phyloP scores from a whole-genome alignment of 208 protist species.

The Tritrichomonas foetus region DNA sequence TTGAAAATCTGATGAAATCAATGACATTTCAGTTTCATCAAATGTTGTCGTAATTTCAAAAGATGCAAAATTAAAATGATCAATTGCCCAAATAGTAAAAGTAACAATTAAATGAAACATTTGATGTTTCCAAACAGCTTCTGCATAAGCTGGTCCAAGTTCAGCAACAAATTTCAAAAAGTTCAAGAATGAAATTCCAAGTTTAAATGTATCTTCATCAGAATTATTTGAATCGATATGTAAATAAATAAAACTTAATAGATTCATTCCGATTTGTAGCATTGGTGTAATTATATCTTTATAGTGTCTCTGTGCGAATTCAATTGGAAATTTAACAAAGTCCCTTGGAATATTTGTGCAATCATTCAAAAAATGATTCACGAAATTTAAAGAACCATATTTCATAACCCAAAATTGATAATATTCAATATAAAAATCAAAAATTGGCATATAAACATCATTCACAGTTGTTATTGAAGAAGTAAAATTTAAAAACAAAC shows the following conservation, averaged over 20 bases:
- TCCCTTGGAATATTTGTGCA: not conserved
- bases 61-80: not conserved
- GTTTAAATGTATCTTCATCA: not conserved
- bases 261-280: not conserved
- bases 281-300: not conserved
- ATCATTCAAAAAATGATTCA: not conserved
- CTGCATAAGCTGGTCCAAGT: not conserved
- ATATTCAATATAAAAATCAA: not conserved
- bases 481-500: not conserved
- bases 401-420: not conserved
- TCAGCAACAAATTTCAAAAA: not conserved
- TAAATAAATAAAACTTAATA: slow-evolving; percentile 38
- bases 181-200: not conserved
- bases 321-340: not conserved
- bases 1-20: not conserved
- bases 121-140: not conserved
- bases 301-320: not conserved
- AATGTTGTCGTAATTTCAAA: not conserved
- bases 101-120: slow-evolving; percentile 10
- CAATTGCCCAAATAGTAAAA: slow-evolving; percentile 9
- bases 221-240: not conserved
- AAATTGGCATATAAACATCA: slow-evolving; percentile 13
- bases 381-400: not conserved
- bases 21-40: not conserved
- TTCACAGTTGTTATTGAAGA: too few relatives aligned